Percentiles rank a stretch among this genome's conserved stretches.
These are phyloP conservation scores for Beauveria australis DNA, from an alignment of 2,329 filamentous ascomycete species.

Conservation along the genomic window DNA sequence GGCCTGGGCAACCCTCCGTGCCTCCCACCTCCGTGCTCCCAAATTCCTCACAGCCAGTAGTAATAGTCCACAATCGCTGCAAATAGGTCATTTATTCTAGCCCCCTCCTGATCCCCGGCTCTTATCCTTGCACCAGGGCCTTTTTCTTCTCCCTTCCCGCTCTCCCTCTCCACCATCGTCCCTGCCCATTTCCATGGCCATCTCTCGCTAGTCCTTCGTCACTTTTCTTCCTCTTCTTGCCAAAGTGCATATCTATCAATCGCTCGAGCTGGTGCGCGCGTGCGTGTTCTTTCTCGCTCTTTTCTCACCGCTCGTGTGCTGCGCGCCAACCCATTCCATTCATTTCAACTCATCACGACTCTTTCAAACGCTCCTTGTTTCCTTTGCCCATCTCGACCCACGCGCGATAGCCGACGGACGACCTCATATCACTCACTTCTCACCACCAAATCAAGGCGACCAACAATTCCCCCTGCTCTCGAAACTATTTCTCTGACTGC, in stretches of 20 bases:
- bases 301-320: conserved; percentile 9
- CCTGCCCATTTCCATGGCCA: conserved; percentile 4
- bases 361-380: conserved; percentile 1
- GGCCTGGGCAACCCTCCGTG: too few species aligned
- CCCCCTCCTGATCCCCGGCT: neutral
- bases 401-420: neutral
- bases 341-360: neutral
- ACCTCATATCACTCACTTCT: neutral
- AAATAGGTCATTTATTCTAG: neutral
- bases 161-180: conserved; percentile 1
- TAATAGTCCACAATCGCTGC: neutral
- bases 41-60: neutral
- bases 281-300: conserved; percentile 8
- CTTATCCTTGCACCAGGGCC: neutral
- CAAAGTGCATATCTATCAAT: neutral
- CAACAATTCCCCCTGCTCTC: neutral
- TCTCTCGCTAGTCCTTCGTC: neutral
- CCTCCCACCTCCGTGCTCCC: neutral
- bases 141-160: neutral
- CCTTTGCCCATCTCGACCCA: neutral
- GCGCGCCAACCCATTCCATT: conserved; percentile 10
- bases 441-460: neutral
- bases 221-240: conserved; percentile 1
- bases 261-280: conserved; percentile 10
- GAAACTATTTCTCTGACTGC: neutral